Evolutionary conservation across 2,329 filamentous ascomycete genomes (phyloP).

Genomic region (Diplodia sapinea): DNA sequence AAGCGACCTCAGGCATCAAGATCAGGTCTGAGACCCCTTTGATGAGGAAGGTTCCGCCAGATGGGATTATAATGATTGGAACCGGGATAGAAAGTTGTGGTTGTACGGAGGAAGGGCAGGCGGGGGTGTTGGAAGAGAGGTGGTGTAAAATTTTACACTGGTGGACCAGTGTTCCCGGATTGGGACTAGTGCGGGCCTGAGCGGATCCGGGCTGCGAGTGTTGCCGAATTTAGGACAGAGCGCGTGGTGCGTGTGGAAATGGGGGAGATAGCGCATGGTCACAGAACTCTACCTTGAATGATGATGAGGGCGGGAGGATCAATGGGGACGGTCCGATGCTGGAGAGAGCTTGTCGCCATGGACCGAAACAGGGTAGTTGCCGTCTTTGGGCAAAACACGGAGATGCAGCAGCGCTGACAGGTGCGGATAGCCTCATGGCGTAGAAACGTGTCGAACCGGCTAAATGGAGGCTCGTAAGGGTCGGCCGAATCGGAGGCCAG

Average conservation of each 20-base stretch:
- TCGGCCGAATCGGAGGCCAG: background rate
- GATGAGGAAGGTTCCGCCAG: background rate
- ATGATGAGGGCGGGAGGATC: constrained; percentile 7
- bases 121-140: background rate
- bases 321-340: no score
- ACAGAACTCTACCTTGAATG: constrained; percentile 1
- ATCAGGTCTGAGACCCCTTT: background rate
- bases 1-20: background rate
- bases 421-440: background rate
- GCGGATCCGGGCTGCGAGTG: background rate
- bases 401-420: background rate
- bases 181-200: constrained; percentile 2
- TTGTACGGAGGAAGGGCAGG: background rate
- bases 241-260: background rate
- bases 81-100: background rate
- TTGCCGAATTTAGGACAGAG: background rate
- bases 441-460: background rate
- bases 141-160: constrained; percentile 17
- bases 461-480: background rate
- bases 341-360: background rate
- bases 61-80: background rate
- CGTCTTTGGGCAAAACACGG: background rate
- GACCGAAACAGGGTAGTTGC: background rate
- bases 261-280: background rate
- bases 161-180: constrained; percentile 20